Base-by-base conservation (phyloP, 2,329 filamentous ascomycete species). In the Fusarium fujikuroi region DNA sequence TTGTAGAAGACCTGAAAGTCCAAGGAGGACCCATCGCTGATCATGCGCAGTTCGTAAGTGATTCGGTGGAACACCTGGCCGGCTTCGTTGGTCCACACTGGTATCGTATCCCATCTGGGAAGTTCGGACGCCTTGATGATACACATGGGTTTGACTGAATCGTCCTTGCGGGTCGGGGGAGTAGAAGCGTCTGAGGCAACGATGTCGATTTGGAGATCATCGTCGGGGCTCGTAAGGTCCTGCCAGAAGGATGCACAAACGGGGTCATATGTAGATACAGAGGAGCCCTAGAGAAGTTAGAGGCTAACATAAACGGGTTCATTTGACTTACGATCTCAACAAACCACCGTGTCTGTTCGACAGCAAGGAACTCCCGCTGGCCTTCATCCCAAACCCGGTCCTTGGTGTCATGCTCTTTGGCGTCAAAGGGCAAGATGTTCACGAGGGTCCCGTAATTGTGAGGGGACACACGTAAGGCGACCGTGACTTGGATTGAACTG, bases 291-390 rank as follows among this genome's bases (percentile, higher is more conserved):
- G 23, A 25, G 56, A 7, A 64, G 57, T 71, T 42, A 65, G 8
- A 21, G 8, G 12, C 18, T 10, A 3, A 25, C 7, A 28, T 32
- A 12, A 19, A 16, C 4, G 7, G 7, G 40, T 5, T 15, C 7
- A 15, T 40, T 23, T 30, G 23, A 63, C 71, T 28, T 60, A 79
- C 77, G 39, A 74, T 70, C 19, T 66, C 30, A 4, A 81, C 39
- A 46, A 81, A 82, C 81, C 81, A 83, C 2, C 63, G 14, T 10
- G 77, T 76, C 44, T 83, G 80, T 10, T 78, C 66, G 0, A 30
- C 21, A 0, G 77, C 80, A 21, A 64, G 56, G 18, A 69, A 81
- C 0, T 32, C 44, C 1, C 64, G 46, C 0, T 75, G 49, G 0
- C 52, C 8, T 0, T 61, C 15, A n/a, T 71, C 66, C 69, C 72